Conservation (phyloP, 768 basidiomycete genomes). For the Obba rivulosa region DNA sequence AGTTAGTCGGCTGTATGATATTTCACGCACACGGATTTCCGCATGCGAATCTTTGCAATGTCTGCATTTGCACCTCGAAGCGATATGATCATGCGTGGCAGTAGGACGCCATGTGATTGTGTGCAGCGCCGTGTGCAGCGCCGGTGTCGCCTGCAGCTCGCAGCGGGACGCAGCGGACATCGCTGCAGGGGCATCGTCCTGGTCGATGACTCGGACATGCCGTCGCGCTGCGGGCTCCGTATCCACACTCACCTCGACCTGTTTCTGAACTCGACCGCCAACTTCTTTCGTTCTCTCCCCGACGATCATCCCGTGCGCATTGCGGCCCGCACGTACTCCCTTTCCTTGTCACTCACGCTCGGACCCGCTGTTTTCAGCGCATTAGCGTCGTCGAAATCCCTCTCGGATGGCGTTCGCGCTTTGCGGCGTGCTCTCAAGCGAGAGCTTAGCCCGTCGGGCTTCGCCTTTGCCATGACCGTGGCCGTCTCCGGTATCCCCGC, state of each 20-base stretch:
- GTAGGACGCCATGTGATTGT: too few species aligned
- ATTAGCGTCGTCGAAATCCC: conserved; percentile 28
- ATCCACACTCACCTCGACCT: not conserved
- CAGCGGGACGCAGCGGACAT: too few species aligned
- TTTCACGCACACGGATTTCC: too few species aligned
- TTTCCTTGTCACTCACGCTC: conserved; percentile 61
- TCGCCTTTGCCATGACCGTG: conserved; percentile 63
- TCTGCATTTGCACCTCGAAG: too few species aligned
- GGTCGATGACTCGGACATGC: too few species aligned
- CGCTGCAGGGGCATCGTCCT: too few species aligned
- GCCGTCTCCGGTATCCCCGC: conserved; percentile 45
- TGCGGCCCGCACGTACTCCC: conserved; percentile 60
- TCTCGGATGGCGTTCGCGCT: conserved; percentile 15
- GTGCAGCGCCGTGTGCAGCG: too few species aligned
- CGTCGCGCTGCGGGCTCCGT: too few species aligned
- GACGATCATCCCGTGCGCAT: conserved; percentile 49
- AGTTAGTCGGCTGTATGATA: too few species aligned
- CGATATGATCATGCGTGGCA: too few species aligned
- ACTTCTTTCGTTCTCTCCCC: conserved; percentile 18
- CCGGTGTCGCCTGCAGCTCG: too few species aligned
- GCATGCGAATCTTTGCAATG: too few species aligned
- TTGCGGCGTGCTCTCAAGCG: conserved; percentile 40
- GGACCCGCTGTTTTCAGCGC: conserved; percentile 59
- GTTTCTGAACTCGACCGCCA: conserved; percentile 10
- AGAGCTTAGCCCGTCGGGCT: conserved; percentile 57